phyloP scores from a whole-genome alignment of 352 stramenopile species.

The Phytophthora litchii region DNA sequence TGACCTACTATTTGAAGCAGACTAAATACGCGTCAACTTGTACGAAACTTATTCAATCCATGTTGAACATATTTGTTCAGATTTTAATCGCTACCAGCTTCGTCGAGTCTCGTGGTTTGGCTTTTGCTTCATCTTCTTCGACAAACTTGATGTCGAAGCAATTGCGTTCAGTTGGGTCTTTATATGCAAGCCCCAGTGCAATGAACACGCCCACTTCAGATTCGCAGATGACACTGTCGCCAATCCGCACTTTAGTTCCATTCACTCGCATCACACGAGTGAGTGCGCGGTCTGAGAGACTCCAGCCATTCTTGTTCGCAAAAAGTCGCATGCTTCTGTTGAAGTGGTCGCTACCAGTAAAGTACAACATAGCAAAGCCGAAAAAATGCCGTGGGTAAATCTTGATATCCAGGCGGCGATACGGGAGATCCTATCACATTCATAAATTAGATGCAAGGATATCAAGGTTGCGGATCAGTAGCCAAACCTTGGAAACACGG shows the following conservation, averaged over 20 bases:
- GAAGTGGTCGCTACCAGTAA: constrained; percentile 92
- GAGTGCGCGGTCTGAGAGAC: constrained; percentile 68
- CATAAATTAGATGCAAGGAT: constrained; percentile 4
- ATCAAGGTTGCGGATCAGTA: neutral
- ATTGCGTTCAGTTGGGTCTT: constrained; percentile 75
- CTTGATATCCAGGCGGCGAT: constrained; percentile 87
- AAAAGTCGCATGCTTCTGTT: constrained; percentile 88
- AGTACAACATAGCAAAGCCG: constrained; percentile 89
- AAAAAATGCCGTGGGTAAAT: constrained; percentile 84
- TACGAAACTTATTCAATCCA: neutral
- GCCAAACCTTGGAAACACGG: constrained; percentile 54
- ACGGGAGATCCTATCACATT: constrained; percentile 39
- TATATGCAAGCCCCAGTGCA: constrained; percentile 84
- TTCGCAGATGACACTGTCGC: constrained; percentile 76
- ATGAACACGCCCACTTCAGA: constrained; percentile 89
- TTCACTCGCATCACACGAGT: constrained; percentile 67
- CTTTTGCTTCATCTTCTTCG: constrained; percentile 71
- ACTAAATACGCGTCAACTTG: constrained; percentile 1
- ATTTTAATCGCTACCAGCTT: constrained; percentile 9
- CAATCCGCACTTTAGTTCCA: constrained; percentile 61
- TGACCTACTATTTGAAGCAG: constrained; percentile 3
- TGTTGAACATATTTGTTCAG: neutral
- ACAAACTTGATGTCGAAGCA: constrained; percentile 86
- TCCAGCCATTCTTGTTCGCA: constrained; percentile 82
- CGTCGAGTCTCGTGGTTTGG: constrained; percentile 32